Evolutionary conservation across 495 filamentous ascomycete genomes (phyloP).

Genomic region (Delitschia confertaspora): DNA sequence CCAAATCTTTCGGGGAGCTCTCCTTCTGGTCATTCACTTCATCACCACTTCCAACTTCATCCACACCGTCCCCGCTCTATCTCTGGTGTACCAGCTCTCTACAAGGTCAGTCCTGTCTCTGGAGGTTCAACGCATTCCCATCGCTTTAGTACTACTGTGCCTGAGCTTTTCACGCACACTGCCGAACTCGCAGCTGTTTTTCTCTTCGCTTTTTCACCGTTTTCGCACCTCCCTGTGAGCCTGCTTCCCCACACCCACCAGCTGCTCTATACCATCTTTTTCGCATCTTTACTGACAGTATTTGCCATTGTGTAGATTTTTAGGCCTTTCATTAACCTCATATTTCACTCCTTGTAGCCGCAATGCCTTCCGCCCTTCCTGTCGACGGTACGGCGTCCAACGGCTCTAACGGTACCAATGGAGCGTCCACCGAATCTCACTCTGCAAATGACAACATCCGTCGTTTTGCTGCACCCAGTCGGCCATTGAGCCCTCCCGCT

Average conservation of each 20-base stretch:
- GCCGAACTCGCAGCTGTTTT: no score
- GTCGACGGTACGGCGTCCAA: slow-evolving; percentile 31
- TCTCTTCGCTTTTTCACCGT: not conserved
- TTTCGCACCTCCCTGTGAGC: not conserved
- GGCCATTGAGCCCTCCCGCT: slow-evolving; percentile 76
- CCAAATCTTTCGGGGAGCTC: slow-evolving; percentile 17
- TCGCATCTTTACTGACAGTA: not conserved
- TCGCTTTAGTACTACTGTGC: no score
- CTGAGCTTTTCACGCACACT: no score
- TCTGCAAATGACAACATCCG: slow-evolving; percentile 98
- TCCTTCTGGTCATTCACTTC: slow-evolving; percentile 11
- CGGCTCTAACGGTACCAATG: slow-evolving; percentile 21
- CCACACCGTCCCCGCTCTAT: not conserved
- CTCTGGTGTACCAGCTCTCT: not conserved
- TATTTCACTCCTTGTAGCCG: slow-evolving; percentile 23
- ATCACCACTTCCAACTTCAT: slow-evolving; percentile 3
- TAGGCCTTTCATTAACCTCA: no score
- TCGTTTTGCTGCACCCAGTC: slow-evolving; percentile 87
- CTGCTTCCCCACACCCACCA: not conserved
- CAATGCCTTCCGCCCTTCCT: slow-evolving; percentile 34
- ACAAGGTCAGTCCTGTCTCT: slow-evolving; percentile 8
- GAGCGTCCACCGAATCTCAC: slow-evolving; percentile 20
- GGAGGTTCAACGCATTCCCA: no score
- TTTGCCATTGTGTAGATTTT: no score
- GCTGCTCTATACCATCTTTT: not conserved